Evolutionary conservation across 129 eudicot genomes (phyloP).

Genomic region (carrot (Daucus carota)): DH1_v3.0 NC_030381.2:4938001-4938500

Average conservation of each 20-base stretch:
- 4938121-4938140: too few species aligned
- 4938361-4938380: constrained; percentile 81
- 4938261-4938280: not conserved
- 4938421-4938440: not conserved
- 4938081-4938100: not conserved
- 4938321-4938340: constrained; percentile 93
- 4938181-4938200: not conserved
- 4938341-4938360: constrained; percentile 88
- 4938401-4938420: not conserved
- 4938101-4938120: too few species aligned
- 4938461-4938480: not conserved
- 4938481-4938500: not conserved
- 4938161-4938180: not conserved
- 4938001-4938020: not conserved
- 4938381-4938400: constrained; percentile 92
- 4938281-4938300: constrained; percentile 70
- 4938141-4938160: not conserved
- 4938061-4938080: not conserved
- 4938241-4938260: not conserved
- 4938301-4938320: constrained; percentile 91
- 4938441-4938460: not conserved
- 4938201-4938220: not conserved
- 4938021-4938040: not conserved
- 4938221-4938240: not conserved
- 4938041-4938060: not conserved